A percentile compares a stretch with the other conserved stretches of the same genome.
These are phyloP conservation scores for Tulasnella sp. DNA, from an alignment of 768 basidiomycete genomes.

Conservation along the genomic window DNA sequence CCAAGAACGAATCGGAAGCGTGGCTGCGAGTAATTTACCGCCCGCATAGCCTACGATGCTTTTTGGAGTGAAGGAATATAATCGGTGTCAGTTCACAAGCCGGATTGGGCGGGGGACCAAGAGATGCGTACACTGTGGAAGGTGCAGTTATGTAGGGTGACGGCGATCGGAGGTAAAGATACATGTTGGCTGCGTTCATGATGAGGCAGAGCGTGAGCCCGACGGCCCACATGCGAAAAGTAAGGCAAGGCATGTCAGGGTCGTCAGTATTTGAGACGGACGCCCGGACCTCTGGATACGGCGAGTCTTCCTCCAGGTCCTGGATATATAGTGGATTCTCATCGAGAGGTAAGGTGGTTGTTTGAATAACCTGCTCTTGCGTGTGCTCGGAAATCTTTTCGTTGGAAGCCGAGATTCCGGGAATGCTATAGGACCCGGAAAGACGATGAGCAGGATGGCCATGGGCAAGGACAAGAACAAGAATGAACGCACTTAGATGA, in stretches of 20 bases:
- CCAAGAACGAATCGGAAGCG: conserved; percentile 64
- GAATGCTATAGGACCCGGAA: neutral
- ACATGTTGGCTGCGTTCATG: conserved; percentile 68
- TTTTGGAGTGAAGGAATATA: neutral
- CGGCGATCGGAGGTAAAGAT: conserved; percentile 91
- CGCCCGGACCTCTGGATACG: conserved; percentile 92
- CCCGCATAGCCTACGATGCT: conserved; percentile 59
- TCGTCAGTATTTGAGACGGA: conserved; percentile 97
- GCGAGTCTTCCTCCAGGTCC: conserved; percentile 70
- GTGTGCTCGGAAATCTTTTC: neutral
- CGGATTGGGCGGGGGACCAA: neutral
- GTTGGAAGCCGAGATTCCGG: neutral
- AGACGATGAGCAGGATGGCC: neutral
- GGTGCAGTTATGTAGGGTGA: conserved; percentile 77
- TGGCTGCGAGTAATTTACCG: conserved; percentile 78
- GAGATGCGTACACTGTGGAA: conserved; percentile 49
- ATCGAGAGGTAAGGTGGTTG: conserved; percentile 5
- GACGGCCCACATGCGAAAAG: conserved; percentile 83
- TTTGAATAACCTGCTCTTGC: neutral
- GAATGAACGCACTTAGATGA: neutral
- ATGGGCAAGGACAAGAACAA: neutral
- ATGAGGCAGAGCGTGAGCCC: conserved; percentile 53
- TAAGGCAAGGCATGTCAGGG: conserved; percentile 95
- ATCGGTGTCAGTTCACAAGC: conserved; percentile 30
- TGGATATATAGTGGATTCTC: conserved; percentile 1